Conservation (phyloP, 2,329 filamentous ascomycete genomes). For the Leptosphaerulina australis region DNA sequence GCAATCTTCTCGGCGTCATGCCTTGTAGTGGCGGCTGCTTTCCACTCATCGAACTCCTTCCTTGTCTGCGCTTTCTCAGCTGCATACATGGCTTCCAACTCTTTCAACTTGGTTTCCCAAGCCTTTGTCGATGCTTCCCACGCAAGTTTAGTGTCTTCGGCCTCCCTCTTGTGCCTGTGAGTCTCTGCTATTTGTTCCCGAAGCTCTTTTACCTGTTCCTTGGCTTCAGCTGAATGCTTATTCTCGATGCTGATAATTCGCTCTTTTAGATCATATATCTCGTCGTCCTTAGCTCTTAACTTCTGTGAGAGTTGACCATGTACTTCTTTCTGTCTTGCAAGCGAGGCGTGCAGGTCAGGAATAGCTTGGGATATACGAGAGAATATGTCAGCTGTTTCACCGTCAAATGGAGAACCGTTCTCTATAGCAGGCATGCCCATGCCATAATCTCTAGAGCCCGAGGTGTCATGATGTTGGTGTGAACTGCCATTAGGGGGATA, state of each 20-base stretch:
- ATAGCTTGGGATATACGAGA: conserved; percentile 48
- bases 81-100: conserved; percentile 51
- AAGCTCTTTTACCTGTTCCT: conserved; percentile 60
- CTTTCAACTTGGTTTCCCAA: conserved; percentile 53
- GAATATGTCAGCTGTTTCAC: conserved; percentile 47
- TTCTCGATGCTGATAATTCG: conserved; percentile 58
- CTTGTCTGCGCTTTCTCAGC: conserved; percentile 44
- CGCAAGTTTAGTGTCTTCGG: conserved; percentile 38
- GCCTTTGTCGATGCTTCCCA: conserved; percentile 43
- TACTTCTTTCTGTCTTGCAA: conserved; percentile 57
- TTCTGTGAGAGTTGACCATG: conserved; percentile 59
- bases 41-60: conserved; percentile 54
- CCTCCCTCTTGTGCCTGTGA: conserved; percentile 51
- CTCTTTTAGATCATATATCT: conserved; percentile 59
- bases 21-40: conserved; percentile 43
- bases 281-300: conserved; percentile 58
- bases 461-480: conserved; percentile 47
- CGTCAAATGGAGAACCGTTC: conserved; percentile 42
- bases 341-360: conserved; percentile 47
- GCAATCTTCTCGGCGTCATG: conserved; percentile 50
- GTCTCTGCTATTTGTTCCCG: conserved; percentile 54
- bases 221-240: conserved; percentile 58
- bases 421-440: conserved; percentile 38
- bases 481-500: conserved; percentile 46
- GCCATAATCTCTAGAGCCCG: conserved; percentile 44